These are phyloP conservation scores for Trifolium pratense DNA, from an alignment of 306 rosid species.

Conservation along the genomic window DNA sequence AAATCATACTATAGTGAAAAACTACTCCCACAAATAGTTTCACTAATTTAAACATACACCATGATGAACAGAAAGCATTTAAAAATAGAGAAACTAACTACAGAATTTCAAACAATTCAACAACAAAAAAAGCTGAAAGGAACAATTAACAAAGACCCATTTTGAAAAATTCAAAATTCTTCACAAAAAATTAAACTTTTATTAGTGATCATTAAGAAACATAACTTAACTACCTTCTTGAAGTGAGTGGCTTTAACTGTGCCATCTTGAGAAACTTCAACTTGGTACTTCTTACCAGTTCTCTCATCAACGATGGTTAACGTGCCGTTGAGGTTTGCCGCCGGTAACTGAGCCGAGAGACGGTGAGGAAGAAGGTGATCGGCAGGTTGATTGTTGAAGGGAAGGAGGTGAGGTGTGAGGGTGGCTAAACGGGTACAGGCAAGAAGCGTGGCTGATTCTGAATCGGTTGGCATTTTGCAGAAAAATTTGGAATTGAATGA, in stretches of 20 bases:
- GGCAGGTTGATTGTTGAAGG: slow-evolving; percentile 42
- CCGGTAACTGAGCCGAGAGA: slow-evolving; percentile 57
- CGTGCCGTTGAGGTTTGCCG: slow-evolving; percentile 57
- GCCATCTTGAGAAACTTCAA: slow-evolving; percentile 72
- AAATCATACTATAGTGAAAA: background rate
- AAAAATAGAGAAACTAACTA: background rate
- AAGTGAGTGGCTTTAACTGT: slow-evolving; percentile 77
- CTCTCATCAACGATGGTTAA: slow-evolving; percentile 78
- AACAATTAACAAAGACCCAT: no score
- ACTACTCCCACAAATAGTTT: slow-evolving; percentile 6
- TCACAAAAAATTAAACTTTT: background rate
- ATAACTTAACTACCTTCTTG: slow-evolving; percentile 59
- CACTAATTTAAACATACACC: background rate
- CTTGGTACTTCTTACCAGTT: slow-evolving; percentile 73
- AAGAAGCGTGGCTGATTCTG: slow-evolving; percentile 44
- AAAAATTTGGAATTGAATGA: background rate
- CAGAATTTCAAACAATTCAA: slow-evolving; percentile 15
- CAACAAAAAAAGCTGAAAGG: slow-evolving; percentile 13
- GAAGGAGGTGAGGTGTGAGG: slow-evolving; percentile 67
- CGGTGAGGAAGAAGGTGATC: slow-evolving; percentile 53
- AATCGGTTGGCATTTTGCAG: slow-evolving; percentile 49
- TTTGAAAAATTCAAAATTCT: no score
- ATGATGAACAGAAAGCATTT: background rate
- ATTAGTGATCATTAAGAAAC: background rate
- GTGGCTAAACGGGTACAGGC: slow-evolving; percentile 78